phyloP scores from a whole-genome alignment of 2,329 filamentous ascomycete genomes.

The Hirsutella rhossiliensis region DNA sequence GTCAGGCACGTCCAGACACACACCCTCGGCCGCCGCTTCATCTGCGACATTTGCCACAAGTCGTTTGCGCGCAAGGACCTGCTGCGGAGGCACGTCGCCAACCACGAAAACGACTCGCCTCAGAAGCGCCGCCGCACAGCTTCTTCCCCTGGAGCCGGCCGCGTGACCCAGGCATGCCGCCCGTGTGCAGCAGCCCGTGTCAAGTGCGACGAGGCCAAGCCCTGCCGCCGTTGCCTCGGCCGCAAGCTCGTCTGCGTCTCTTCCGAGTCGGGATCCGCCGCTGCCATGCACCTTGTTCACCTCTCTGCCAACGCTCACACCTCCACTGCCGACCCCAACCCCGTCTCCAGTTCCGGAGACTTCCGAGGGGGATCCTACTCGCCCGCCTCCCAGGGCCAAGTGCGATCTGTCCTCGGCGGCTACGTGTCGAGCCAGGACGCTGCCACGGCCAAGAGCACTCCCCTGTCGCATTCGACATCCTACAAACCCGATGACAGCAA shows the following conservation, averaged over 20 bases:
- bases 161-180: conserved; percentile 40
- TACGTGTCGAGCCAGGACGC: conserved; percentile 7
- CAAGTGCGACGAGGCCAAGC: conserved; percentile 43
- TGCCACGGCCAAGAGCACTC: conserved; percentile 12
- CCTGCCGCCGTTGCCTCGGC: conserved; percentile 36
- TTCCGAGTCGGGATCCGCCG: conserved; percentile 23
- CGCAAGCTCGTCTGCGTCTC: conserved; percentile 32
- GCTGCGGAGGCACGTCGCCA: conserved; percentile 37
- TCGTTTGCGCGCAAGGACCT: conserved; percentile 42
- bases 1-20: conserved; percentile 39
- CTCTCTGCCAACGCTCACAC: conserved; percentile 24
- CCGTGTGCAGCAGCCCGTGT: conserved; percentile 39
- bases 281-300: conserved; percentile 31
- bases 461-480: conserved; percentile 11
- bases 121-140: conserved; percentile 35
- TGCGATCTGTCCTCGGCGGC: conserved; percentile 1
- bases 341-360: background rate
- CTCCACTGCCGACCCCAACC: conserved; percentile 5
- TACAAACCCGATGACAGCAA: conserved; percentile 15
- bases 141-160: conserved; percentile 30
- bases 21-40: conserved; percentile 36
- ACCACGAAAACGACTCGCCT: conserved; percentile 35
- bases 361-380: conserved; percentile 8
- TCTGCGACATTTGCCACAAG: conserved; percentile 38
- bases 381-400: conserved; percentile 10